These are phyloP conservation scores for Eimeria maxima DNA, from an alignment of 169 alveolate species.

Conservation along the genomic window DNA sequence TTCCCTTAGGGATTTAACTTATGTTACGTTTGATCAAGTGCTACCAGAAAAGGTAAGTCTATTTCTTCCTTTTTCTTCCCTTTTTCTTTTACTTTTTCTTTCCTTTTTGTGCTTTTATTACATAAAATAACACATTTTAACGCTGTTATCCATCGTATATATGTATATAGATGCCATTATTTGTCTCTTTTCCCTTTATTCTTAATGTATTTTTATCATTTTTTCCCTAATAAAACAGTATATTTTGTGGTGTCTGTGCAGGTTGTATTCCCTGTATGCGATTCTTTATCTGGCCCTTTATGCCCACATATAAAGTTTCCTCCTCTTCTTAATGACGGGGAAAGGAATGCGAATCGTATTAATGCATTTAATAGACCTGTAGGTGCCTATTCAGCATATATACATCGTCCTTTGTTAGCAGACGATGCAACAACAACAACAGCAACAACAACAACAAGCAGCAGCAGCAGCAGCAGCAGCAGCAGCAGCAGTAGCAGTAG, in stretches of 20 bases:
- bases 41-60: slow-evolving; percentile 47
- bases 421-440: not conserved
- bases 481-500: slow-evolving; percentile 10
- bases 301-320: slow-evolving; percentile 47
- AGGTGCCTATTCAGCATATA: slow-evolving; percentile 3
- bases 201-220: not conserved
- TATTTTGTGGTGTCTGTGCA: not conserved
- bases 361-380: not conserved
- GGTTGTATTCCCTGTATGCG: slow-evolving; percentile 52
- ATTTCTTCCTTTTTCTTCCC: not conserved
- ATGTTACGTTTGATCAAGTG: slow-evolving; percentile 10
- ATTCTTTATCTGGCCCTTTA: slow-evolving; percentile 7
- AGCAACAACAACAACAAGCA: slow-evolving; percentile 34
- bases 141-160: not conserved
- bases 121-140: not conserved
- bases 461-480: slow-evolving; percentile 28
- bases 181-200: not conserved
- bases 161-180: not conserved
- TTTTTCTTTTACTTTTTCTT: not conserved
- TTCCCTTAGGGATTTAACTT: slow-evolving; percentile 23
- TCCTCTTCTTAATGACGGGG: not conserved
- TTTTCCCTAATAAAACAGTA: not conserved
- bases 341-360: not conserved
- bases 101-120: not conserved
- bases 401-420: slow-evolving; percentile 17